Evolutionary conservation across 257 asterid species (phyloP), one percentile per base, ranked within the genome.

Genomic region (Catharanthus roseus): DNA sequence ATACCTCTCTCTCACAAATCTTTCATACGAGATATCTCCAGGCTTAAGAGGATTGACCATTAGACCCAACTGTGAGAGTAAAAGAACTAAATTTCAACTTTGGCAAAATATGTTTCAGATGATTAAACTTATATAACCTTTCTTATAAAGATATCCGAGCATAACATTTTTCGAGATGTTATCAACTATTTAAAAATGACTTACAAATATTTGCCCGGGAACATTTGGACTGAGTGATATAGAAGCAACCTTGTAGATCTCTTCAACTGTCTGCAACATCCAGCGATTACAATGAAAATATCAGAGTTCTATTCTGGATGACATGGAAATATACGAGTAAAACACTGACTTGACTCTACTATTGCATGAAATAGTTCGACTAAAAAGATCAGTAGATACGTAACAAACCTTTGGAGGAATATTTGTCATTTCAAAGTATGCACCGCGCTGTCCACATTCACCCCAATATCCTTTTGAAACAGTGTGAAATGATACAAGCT

Each of bases 401-500:
- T 36, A 45, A 54, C 87, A 75, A 65, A 95, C 99, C 98, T 79
- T 83, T 24, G 95, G 98, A 81, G 93, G 33, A 76, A 95, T 80
- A 77, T 92, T 92, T 70, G 97, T 92, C 99, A 95, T 92, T 89
- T 95, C 97, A 70, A 95, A 95, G 85, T 95, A 95, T 55, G 95
- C 98, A 44, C 99, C 98, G 60, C 99, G 98, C 71, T 95, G 99
- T 70, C 99, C 99, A 80, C 99, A 95, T 82, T 95, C 99, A 63
- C 99, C 98, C 83, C 80, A 95, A 75, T 86, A 90, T 77, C 99
- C 99, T 78, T 95, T 95, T 6, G 99, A 95, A 74, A 95, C 96
- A 0, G 98, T 95, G 90, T 95, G 98, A 72, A 90, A 95, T 3
- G 99, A 95, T 72, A 95, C 95, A 13, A 95, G 96, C 84, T 95